Conservation (phyloP, 2,329 filamentous ascomycete genomes). For the Colletotrichum liriopes region DNA sequence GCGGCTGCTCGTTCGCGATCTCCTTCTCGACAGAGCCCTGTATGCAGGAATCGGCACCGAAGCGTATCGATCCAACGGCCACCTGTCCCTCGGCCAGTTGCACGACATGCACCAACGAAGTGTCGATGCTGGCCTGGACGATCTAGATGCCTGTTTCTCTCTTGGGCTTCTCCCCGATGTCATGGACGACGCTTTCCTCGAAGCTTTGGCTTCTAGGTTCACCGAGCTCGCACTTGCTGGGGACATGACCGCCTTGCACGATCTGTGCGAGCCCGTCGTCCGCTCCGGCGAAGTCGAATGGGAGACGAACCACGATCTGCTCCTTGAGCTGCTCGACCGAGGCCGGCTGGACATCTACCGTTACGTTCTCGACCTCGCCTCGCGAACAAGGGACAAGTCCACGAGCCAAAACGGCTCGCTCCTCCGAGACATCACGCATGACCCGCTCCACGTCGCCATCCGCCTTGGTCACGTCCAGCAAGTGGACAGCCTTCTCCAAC, state of each 20-base stretch:
- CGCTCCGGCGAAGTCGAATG: constrained; percentile 48
- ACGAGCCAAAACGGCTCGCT: constrained; percentile 20
- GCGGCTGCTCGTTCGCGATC: constrained; percentile 47
- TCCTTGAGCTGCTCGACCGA: constrained; percentile 47
- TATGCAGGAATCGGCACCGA: constrained; percentile 49
- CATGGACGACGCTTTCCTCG: constrained; percentile 42
- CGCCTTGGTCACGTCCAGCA: constrained; percentile 46
- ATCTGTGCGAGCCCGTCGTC: constrained; percentile 50
- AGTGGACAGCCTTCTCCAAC: constrained; percentile 42
- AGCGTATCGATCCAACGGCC: constrained; percentile 41
- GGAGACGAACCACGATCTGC: constrained; percentile 45
- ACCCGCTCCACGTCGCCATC: constrained; percentile 51
- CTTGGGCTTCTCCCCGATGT: constrained; percentile 47
- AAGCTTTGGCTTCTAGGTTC: constrained; percentile 45
- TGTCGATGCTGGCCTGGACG: constrained; percentile 47
- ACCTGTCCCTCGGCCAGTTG: constrained; percentile 44
- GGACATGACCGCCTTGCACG: constrained; percentile 46
- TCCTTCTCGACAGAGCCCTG: constrained; percentile 48
- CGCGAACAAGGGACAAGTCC: constrained; percentile 45
- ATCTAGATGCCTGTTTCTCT: constrained; percentile 49
- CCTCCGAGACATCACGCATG: constrained; percentile 48
- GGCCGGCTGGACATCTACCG: constrained; percentile 47
- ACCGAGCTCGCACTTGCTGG: constrained; percentile 47
- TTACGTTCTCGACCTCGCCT: constrained; percentile 49
- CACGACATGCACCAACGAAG: constrained; percentile 50